Conservation (phyloP, 2,329 filamentous ascomycete genomes). For the Stemphylium beticola region DNA sequence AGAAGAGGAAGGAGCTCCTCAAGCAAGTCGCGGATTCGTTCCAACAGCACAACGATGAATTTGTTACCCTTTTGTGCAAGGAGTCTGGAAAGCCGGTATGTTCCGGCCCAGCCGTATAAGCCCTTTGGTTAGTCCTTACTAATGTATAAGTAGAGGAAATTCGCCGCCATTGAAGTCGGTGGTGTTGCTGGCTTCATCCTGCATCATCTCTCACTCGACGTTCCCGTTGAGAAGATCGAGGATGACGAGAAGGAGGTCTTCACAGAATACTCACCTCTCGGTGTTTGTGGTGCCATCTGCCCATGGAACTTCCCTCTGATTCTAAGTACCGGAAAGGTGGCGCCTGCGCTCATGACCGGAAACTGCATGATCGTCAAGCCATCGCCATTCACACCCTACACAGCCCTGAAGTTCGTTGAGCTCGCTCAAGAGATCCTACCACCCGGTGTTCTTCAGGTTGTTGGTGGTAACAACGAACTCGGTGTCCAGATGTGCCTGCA, state of each 20-base stretch:
- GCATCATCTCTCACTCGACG: constrained; percentile 45
- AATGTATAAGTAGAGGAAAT: constrained; percentile 42
- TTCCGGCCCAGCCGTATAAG: background rate
- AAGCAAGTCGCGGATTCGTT: constrained; percentile 35
- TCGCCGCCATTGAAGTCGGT: constrained; percentile 51
- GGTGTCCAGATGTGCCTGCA: constrained; percentile 66
- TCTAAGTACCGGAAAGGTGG: constrained; percentile 61
- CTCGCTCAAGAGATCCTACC: constrained; percentile 64
- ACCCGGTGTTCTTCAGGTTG: constrained; percentile 66
- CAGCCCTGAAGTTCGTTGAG: constrained; percentile 65
- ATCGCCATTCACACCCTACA: constrained; percentile 64
- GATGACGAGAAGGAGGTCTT: constrained; percentile 57
- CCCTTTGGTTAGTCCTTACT: constrained; percentile 1
- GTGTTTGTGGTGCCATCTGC: constrained; percentile 52
- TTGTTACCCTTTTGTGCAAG: constrained; percentile 42
- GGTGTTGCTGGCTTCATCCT: constrained; percentile 45
- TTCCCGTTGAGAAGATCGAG: constrained; percentile 49
- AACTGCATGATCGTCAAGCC: constrained; percentile 64
- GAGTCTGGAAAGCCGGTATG: constrained; percentile 48
- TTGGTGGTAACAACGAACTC: constrained; percentile 66
- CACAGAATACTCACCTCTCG: constrained; percentile 56
- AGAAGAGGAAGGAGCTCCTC: constrained; percentile 43
- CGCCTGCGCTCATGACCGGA: constrained; percentile 63
- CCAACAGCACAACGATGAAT: constrained; percentile 37
- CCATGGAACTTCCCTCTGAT: constrained; percentile 62